These are phyloP conservation scores for Luzula sylvatica DNA, from an alignment of 176 grass and related monocot genomes.

Conservation along the genomic window DNA sequence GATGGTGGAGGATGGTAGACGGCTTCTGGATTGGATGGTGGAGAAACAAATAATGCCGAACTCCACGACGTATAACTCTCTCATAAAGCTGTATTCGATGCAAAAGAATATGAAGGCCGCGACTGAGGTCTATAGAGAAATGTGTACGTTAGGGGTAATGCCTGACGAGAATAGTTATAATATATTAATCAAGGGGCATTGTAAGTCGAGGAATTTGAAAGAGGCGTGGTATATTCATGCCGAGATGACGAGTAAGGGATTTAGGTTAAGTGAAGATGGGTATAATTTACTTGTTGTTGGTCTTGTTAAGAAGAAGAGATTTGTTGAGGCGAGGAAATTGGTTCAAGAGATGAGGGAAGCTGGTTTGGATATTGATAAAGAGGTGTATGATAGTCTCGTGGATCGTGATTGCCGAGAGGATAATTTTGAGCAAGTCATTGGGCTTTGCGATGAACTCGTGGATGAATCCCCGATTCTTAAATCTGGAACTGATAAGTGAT, in stretches of 20 bases:
- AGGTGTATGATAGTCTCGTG: slow-evolving; percentile 65
- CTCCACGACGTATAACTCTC: slow-evolving; percentile 69
- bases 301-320: slow-evolving; percentile 75
- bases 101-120: slow-evolving; percentile 72
- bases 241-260: slow-evolving; percentile 70
- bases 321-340: slow-evolving; percentile 56
- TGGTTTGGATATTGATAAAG: slow-evolving; percentile 44
- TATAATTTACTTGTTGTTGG: slow-evolving; percentile 73
- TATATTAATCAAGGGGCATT: slow-evolving; percentile 86
- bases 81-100: slow-evolving; percentile 74
- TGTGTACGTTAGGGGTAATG: slow-evolving; percentile 26
- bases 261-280: slow-evolving; percentile 46
- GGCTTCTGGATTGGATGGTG: slow-evolving; percentile 81
- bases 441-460: slow-evolving; percentile 64
- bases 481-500: neutral
- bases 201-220: slow-evolving; percentile 84
- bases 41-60: slow-evolving; percentile 52
- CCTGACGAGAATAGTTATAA: slow-evolving; percentile 86
- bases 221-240: slow-evolving; percentile 70
- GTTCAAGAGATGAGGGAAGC: slow-evolving; percentile 75
- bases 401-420: slow-evolving; percentile 48
- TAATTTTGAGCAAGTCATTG: slow-evolving; percentile 62
- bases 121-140: slow-evolving; percentile 67
- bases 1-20: slow-evolving; percentile 63
- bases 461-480: slow-evolving; percentile 22